Percentiles rank a stretch among this genome's conserved stretches.
Evolutionary conservation across 2,329 filamentous ascomycete species (phyloP).

Genomic region (Ceratocystis cubensis): DNA sequence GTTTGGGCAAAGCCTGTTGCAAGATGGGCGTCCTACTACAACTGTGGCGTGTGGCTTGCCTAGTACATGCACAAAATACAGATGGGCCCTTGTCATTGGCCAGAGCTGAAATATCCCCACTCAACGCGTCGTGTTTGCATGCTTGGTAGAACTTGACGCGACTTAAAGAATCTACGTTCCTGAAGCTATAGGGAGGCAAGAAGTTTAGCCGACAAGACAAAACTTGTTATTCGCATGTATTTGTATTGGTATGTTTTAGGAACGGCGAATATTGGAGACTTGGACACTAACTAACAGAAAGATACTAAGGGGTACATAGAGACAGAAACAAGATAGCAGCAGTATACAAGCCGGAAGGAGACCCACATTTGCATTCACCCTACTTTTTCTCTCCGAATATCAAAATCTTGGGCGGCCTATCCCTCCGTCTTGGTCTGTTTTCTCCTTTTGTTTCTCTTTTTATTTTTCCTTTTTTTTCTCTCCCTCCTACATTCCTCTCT

Average conservation of each 20-base stretch:
- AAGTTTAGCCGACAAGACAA: background rate
- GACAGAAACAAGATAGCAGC: too few relatives aligned
- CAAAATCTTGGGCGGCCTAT: background rate
- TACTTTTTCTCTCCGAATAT: background rate
- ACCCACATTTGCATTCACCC: too few relatives aligned
- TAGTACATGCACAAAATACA: too few relatives aligned
- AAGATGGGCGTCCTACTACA: too few relatives aligned
- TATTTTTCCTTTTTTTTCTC: background rate
- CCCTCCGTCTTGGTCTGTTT: background rate
- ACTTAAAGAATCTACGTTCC: background rate
- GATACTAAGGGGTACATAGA: background rate
- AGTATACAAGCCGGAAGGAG: too few relatives aligned
- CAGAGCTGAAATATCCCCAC: background rate
- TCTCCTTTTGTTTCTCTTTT: background rate
- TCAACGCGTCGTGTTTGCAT: background rate
- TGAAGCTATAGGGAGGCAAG: background rate
- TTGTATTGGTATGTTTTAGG: background rate
- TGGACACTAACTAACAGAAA: background rate
- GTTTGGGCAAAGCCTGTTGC: too few relatives aligned
- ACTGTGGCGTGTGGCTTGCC: too few relatives aligned
- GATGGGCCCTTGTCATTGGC: background rate
- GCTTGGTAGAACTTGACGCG: slow-evolving; percentile 3
- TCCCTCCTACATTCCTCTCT: too few relatives aligned
- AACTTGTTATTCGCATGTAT: background rate
- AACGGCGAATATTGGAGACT: background rate